Evolutionary conservation across 2,329 filamentous ascomycete species (phyloP).

Genomic region (Exophiala aquamarina): DNA sequence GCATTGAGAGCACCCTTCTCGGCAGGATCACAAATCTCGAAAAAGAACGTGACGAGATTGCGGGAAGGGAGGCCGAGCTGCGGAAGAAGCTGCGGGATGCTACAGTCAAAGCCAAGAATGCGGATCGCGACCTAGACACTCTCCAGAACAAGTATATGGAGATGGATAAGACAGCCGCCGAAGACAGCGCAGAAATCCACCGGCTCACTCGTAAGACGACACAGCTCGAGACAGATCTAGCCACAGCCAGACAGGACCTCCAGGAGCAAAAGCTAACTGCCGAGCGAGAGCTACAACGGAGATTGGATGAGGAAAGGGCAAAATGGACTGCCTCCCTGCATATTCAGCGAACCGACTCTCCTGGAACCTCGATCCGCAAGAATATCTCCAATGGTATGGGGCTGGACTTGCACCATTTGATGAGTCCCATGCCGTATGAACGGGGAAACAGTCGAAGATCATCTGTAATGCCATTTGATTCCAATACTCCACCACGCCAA

Average conservation of each 20-base stretch:
- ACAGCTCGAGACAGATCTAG: slow-evolving; percentile 61
- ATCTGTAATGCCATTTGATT: slow-evolving; percentile 38
- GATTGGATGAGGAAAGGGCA: slow-evolving; percentile 64
- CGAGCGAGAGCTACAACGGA: slow-evolving; percentile 58
- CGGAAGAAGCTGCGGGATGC: slow-evolving; percentile 85
- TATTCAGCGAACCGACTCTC: slow-evolving; percentile 42
- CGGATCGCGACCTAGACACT: slow-evolving; percentile 81
- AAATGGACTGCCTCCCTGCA: slow-evolving; percentile 54
- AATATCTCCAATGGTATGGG: slow-evolving; percentile 31
- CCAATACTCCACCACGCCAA: slow-evolving; percentile 43
- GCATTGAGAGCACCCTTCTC: slow-evolving; percentile 83
- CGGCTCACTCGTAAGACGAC: slow-evolving; percentile 42
- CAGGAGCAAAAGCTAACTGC: slow-evolving; percentile 59
- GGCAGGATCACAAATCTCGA: slow-evolving; percentile 76
- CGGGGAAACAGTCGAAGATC: slow-evolving; percentile 43
- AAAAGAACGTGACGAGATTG: slow-evolving; percentile 85
- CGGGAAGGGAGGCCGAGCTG: slow-evolving; percentile 80
- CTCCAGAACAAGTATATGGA: slow-evolving; percentile 46
- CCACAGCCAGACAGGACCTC: slow-evolving; percentile 57
- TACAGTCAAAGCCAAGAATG: slow-evolving; percentile 65
- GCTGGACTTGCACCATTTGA: slow-evolving; percentile 38
- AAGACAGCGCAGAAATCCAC: slow-evolving; percentile 61
- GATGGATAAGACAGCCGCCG: slow-evolving; percentile 58
- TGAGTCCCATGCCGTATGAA: slow-evolving; percentile 32
- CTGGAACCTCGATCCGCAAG: slow-evolving; percentile 41